These are phyloP conservation scores for Coemansia sp. DNA, from an alignment of 192 early-diverging fungal species.

Conservation along the genomic window DNA sequence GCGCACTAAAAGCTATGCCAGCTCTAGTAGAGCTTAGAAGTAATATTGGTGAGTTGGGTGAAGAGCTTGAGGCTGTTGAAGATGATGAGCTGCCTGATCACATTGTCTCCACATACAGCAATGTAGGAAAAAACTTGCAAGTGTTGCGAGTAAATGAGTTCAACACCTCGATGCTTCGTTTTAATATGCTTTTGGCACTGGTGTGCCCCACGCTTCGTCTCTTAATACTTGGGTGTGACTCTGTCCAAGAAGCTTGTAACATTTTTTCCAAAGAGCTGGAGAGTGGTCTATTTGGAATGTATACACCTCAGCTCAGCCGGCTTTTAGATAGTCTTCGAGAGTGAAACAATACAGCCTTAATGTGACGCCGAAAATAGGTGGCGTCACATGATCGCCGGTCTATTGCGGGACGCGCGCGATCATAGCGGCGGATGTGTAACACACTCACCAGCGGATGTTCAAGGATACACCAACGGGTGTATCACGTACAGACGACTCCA, in stretches of 20 bases:
- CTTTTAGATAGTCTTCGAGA: no score
- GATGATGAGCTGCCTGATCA: not conserved
- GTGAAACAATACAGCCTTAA: not conserved
- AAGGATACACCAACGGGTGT: no score
- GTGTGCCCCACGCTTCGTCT: not conserved
- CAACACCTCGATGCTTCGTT: not conserved
- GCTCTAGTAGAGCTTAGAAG: not conserved
- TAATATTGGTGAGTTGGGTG: not conserved
- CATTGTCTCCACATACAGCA: not conserved
- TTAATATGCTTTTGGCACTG: no score
- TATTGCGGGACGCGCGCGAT: no score
- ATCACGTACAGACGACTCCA: no score
- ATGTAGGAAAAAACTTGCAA: not conserved
- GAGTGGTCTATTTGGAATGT: not conserved
- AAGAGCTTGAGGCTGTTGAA: not conserved
- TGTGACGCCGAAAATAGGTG: no score
- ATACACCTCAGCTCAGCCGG: not conserved
- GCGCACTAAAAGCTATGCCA: no score
- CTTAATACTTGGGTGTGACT: not conserved
- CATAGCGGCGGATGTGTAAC: no score
- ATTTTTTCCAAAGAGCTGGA: not conserved
- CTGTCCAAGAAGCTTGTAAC: not conserved
- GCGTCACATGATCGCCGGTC: no score
- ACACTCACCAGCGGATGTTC: no score
- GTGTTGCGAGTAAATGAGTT: not conserved